A percentile compares a stretch with the other conserved stretches of the same genome.
phyloP scores from a whole-genome alignment of 225 moss, liverwort and hornwort genomes.

The Polytrichum commune region DNA sequence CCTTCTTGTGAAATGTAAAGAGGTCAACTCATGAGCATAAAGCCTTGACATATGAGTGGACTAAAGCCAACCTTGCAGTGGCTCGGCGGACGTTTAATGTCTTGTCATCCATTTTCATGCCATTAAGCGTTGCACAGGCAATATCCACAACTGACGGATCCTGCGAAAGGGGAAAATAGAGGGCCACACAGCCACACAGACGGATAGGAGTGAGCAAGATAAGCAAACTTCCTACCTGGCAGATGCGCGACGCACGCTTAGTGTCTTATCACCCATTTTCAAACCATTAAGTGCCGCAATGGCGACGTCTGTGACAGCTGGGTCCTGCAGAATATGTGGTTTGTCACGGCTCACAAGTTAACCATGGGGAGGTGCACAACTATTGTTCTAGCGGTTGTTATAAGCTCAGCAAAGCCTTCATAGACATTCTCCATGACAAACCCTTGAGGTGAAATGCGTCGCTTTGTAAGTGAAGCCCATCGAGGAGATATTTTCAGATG shows the following conservation, averaged over 20 bases:
- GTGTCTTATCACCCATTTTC: slow-evolving; percentile 99
- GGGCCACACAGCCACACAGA: slow-evolving; percentile 63
- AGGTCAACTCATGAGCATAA: slow-evolving; percentile 43
- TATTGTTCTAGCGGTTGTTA: neutral
- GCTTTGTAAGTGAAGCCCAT: too few relatives aligned
- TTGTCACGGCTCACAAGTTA: slow-evolving; percentile 55
- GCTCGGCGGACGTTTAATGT: slow-evolving; percentile 99
- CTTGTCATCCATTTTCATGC: slow-evolving; percentile 99
- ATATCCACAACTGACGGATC: slow-evolving; percentile 99
- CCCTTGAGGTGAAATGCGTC: neutral
- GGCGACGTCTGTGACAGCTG: slow-evolving; percentile 94
- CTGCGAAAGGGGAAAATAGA: slow-evolving; percentile 74
- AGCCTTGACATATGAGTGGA: slow-evolving; percentile 74
- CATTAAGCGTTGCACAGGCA: slow-evolving; percentile 99
- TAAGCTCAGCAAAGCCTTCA: neutral
- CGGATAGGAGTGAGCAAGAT: slow-evolving; percentile 75
- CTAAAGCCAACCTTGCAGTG: slow-evolving; percentile 99
- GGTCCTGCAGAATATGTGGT: slow-evolving; percentile 77
- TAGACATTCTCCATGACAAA: neutral
- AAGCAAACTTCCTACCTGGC: slow-evolving; percentile 86
- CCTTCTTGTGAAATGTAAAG: slow-evolving; percentile 9
- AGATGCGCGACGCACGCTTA: slow-evolving; percentile 99
- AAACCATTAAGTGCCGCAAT: slow-evolving; percentile 99
- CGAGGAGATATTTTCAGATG: too few relatives aligned
- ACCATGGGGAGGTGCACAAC: slow-evolving; percentile 30